Percentiles rank a stretch among this genome's conserved stretches.
Evolutionary conservation across 1,139 yeast species (phyloP).

Genomic region (Meyerozyma guilliermondii): DNA sequence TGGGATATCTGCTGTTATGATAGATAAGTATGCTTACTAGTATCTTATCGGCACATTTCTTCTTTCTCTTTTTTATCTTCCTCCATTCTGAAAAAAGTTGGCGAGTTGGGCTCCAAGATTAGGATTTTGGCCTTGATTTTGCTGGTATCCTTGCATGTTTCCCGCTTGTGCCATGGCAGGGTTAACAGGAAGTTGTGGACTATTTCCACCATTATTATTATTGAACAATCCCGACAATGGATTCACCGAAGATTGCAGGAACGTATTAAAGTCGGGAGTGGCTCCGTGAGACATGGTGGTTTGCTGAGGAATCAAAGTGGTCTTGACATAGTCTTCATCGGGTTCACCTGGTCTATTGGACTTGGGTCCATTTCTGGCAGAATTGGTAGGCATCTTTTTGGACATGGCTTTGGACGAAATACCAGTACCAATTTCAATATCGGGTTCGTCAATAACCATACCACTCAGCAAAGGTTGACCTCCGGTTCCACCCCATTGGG

Average conservation of each 20-base stretch:
- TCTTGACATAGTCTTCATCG: constrained; percentile 42
- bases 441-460: constrained; percentile 91
- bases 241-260: constrained; percentile 36
- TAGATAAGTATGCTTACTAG: too few relatives aligned
- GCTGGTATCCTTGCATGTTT: constrained; percentile 10
- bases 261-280: constrained; percentile 32
- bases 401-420: constrained; percentile 91
- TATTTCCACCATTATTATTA: constrained; percentile 11
- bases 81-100: constrained; percentile 25
- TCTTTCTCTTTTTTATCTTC: background rate
- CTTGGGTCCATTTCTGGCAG: constrained; percentile 81
- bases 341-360: constrained; percentile 66
- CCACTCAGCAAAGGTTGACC: constrained; percentile 82
- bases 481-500: constrained; percentile 98
- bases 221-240: constrained; percentile 50
- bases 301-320: constrained; percentile 27
- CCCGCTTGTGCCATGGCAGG: constrained; percentile 6
- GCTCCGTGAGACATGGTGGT: constrained; percentile 22
- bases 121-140: constrained; percentile 15
- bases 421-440: constrained; percentile 93
- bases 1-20: too few relatives aligned
- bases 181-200: background rate
- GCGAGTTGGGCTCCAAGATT: constrained; percentile 35
- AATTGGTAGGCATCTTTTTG: constrained; percentile 80
- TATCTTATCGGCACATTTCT: too few relatives aligned